phyloP scores from a whole-genome alignment of 2,329 filamentous ascomycete genomes.

The Cercospora berteroae region DNA sequence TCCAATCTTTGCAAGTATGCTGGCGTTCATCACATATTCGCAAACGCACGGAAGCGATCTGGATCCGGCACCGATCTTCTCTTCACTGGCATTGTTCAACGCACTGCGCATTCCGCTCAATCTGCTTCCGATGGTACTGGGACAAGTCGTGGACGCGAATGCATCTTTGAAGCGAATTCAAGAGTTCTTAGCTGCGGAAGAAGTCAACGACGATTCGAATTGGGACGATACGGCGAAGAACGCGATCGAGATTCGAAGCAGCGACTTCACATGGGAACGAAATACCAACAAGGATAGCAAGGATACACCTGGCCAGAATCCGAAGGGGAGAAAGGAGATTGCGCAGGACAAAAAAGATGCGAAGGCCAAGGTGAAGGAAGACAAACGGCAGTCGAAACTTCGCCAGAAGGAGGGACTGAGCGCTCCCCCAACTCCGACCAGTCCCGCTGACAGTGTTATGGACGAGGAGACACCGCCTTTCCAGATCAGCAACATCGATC shows the following conservation, averaged over 20 bases:
- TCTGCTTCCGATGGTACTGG: slow-evolving; percentile 80
- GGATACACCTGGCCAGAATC: slow-evolving; percentile 33
- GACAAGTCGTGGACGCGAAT: slow-evolving; percentile 85
- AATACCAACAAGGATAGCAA: slow-evolving; percentile 51
- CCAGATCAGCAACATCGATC: slow-evolving; percentile 65
- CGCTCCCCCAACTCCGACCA: slow-evolving; percentile 19
- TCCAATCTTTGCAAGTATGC: slow-evolving; percentile 91
- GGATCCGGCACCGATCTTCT: slow-evolving; percentile 78
- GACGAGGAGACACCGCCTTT: slow-evolving; percentile 66
- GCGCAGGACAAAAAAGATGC: slow-evolving; percentile 47
- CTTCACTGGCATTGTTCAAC: slow-evolving; percentile 91
- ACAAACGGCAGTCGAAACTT: slow-evolving; percentile 38
- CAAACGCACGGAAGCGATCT: slow-evolving; percentile 62
- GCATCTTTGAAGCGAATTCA: slow-evolving; percentile 81
- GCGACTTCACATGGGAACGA: slow-evolving; percentile 85
- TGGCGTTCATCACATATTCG: slow-evolving; percentile 81
- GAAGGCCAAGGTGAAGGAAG: slow-evolving; percentile 44
- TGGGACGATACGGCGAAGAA: slow-evolving; percentile 54
- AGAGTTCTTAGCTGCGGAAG: slow-evolving; percentile 83
- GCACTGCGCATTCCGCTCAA: slow-evolving; percentile 86
- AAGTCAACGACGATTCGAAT: slow-evolving; percentile 69
- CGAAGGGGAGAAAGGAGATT: slow-evolving; percentile 38
- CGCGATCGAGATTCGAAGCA: slow-evolving; percentile 66
- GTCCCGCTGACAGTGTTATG: slow-evolving; percentile 41
- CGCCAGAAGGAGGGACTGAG: slow-evolving; percentile 30